phyloP scores from a whole-genome alignment of 1,284 basidiomycete genomes.

The Paramarasmius palmivorus region DNA sequence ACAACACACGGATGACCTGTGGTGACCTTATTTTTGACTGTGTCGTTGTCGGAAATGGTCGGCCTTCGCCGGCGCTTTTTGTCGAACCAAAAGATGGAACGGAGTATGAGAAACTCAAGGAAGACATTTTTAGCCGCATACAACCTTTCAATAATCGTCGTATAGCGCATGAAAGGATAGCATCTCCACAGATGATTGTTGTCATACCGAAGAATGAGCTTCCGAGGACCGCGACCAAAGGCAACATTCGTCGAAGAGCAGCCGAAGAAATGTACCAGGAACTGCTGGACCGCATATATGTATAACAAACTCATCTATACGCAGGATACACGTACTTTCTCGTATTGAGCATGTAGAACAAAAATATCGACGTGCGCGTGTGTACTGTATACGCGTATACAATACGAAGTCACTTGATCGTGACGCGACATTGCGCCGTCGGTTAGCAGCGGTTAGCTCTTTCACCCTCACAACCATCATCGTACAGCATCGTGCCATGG shows the following conservation, averaged over 20 bases:
- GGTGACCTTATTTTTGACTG: slow-evolving; percentile 6
- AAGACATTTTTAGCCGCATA: not conserved
- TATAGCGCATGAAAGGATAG: not conserved
- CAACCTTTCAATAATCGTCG: not conserved
- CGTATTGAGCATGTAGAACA: too few relatives aligned
- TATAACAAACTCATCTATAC: too few relatives aligned
- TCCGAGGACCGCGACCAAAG: slow-evolving; percentile 9
- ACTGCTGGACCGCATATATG: not conserved
- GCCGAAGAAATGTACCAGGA: slow-evolving; percentile 2
- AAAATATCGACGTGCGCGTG: too few relatives aligned
- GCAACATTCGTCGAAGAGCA: slow-evolving; percentile 2
- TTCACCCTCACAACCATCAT: too few relatives aligned
- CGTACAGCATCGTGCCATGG: too few relatives aligned
- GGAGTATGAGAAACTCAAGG: not conserved
- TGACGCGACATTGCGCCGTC: too few relatives aligned
- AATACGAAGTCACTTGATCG: too few relatives aligned
- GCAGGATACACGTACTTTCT: too few relatives aligned
- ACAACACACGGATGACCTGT: not conserved
- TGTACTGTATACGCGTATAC: too few relatives aligned
- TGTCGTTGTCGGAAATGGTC: slow-evolving; percentile 5
- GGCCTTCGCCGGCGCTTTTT: slow-evolving; percentile 7
- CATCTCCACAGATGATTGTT: not conserved
- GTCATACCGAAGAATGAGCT: slow-evolving; percentile 3
- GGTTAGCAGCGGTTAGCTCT: too few relatives aligned
- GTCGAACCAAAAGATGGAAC: slow-evolving; percentile 4